Evolutionary conservation across 2,329 filamentous ascomycete species (phyloP).

Genomic region (Chaetoscypha palmicola): DNA sequence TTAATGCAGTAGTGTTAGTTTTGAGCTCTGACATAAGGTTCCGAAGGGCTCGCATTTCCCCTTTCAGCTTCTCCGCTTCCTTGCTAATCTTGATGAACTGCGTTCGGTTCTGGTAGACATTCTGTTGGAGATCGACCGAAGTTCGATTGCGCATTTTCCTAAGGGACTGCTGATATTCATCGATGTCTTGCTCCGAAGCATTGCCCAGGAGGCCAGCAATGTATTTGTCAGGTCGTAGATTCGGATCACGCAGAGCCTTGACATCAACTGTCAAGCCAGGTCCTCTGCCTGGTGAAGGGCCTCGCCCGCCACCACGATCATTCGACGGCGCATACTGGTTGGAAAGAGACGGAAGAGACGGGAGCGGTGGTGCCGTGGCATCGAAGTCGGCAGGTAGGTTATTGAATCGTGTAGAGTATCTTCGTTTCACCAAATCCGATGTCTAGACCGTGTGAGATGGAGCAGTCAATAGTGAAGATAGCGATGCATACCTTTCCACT

Average conservation of each 20-base stretch:
- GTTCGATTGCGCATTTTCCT: slow-evolving; percentile 27
- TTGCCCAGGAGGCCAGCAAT: slow-evolving; percentile 36
- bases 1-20: slow-evolving; percentile 61
- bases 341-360: slow-evolving; percentile 65
- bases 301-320: slow-evolving; percentile 23
- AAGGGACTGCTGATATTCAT: slow-evolving; percentile 28
- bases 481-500: slow-evolving; percentile 52
- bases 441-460: no score
- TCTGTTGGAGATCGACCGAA: slow-evolving; percentile 75
- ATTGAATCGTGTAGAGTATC: slow-evolving; percentile 91
- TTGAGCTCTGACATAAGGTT: slow-evolving; percentile 92
- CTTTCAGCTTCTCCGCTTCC: slow-evolving; percentile 95
- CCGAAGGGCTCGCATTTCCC: slow-evolving; percentile 85
- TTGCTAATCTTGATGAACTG: slow-evolving; percentile 99
- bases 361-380: slow-evolving; percentile 57
- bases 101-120: slow-evolving; percentile 91
- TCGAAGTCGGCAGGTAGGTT: slow-evolving; percentile 65
- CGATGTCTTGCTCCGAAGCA: slow-evolving; percentile 30
- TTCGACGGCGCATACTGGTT: slow-evolving; percentile 35
- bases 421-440: slow-evolving; percentile 81
- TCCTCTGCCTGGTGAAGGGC: slow-evolving; percentile 30
- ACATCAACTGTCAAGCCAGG: slow-evolving; percentile 65
- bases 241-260: slow-evolving; percentile 71
- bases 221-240: slow-evolving; percentile 74
- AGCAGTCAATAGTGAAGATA: no score